Conservation (phyloP, 2,329 filamentous ascomycete genomes). For the Alternaria arbusti region DNA sequence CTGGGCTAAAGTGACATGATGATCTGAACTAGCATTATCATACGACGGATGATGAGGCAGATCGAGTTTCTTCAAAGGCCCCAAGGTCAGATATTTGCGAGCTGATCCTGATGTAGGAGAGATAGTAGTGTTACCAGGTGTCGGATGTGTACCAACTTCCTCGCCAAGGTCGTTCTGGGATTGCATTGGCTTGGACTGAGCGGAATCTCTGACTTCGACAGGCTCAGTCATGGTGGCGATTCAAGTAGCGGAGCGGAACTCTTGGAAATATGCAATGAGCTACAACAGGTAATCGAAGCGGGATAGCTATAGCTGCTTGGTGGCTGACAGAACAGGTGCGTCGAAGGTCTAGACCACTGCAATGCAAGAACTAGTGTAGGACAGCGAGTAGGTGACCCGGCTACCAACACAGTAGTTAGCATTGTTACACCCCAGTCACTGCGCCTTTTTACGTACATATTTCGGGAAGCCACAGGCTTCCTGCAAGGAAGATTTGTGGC, state of each 20-base stretch:
- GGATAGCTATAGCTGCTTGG: conserved; percentile 7
- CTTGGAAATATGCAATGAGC: conserved; percentile 11
- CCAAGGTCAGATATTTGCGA: conserved; percentile 13
- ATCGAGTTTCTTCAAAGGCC: conserved; percentile 17
- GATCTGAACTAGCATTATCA: not conserved
- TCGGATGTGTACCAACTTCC: not conserved
- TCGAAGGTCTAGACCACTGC: conserved; percentile 8
- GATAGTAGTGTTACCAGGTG: not conserved
- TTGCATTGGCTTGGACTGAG: conserved; percentile 7
- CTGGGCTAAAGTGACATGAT: conserved; percentile 12
- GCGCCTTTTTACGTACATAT: not conserved
- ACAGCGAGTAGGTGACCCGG: not conserved
- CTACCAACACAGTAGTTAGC: not conserved
- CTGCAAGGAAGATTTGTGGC: not conserved
- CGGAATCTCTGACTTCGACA: not conserved
- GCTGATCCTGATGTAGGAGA: not conserved
- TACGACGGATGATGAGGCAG: conserved; percentile 28
- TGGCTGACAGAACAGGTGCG: not conserved
- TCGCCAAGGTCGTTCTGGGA: not conserved
- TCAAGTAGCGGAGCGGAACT: conserved; percentile 22
- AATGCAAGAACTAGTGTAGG: not conserved
- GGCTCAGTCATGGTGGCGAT: conserved; percentile 8
- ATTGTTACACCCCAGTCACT: not conserved
- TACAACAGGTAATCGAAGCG: not conserved
- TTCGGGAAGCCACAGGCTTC: not conserved